Base-by-base conservation (phyloP, 371 early-diverging fungal species). In the Mucor racemosus region DNA sequence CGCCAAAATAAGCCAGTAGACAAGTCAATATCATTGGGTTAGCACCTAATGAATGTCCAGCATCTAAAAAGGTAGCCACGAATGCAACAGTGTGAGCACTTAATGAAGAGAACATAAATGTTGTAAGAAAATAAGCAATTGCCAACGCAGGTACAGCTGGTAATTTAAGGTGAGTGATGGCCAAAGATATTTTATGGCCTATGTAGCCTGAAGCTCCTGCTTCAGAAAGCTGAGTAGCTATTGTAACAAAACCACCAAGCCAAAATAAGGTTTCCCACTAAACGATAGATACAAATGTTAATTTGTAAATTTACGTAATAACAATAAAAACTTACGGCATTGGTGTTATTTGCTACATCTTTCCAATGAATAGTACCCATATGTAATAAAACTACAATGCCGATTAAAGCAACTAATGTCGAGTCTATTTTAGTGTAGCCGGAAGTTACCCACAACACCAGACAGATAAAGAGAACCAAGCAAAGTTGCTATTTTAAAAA, bases 261-360 rank as follows among this genome's bases (percentile, higher is more conserved):
- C 94, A 94, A 66, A 91, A 92, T 42, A 91, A 84, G 5, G 91
- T 86, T 67, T 94, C 94, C 94, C 94, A 94, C 84, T 82, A 59
- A 38, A 44, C 21, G 39, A 39, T 14, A 59, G 3, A 17, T 38
- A 9, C 38, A 40, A 31, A 31, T 35, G 8, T 13, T 4, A 35
- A 38, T 46, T 42, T 15, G 4, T 62, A 15, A 10, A 14, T 31
- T 38, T 56, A n/a, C 7, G 14, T 14, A 31, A 10, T 7, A 7
- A 21, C 14, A 48, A 3, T 13, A 15, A 13, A 44, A 13, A 69
- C 71, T 75, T 78, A 82, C 82, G 38, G 91, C 92, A 69, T 87
- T 87, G 54, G 82, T 80, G 72, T 93, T 92, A 35, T 71, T 76
- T 8, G 85, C 66, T 8, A 94, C 77, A 66, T 93, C 91, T 50